phyloP scores from a whole-genome alignment of 2,329 filamentous ascomycete genomes.

The Aspergillus costaricaensis region DNA sequence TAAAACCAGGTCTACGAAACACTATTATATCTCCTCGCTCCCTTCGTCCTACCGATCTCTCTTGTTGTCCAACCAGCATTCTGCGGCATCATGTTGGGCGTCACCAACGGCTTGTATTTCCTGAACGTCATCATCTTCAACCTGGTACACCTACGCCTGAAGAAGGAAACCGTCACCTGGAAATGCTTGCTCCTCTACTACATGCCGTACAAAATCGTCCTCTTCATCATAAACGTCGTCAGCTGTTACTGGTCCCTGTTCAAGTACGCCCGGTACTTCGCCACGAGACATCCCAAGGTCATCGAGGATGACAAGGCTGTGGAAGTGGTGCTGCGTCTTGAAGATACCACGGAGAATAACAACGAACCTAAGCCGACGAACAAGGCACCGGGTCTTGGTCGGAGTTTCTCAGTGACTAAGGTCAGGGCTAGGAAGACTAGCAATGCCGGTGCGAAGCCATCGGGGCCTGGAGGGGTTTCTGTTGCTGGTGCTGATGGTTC shows the following conservation, averaged over 20 bases:
- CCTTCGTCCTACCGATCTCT: conserved; percentile 50
- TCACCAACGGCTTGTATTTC: conserved; percentile 47
- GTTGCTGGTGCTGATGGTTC: not conserved
- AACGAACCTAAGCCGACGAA: not conserved
- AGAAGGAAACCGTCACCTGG: conserved; percentile 47
- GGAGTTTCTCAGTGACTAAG: conserved; percentile 14
- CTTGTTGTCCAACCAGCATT: conserved; percentile 47
- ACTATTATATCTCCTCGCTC: conserved; percentile 49
- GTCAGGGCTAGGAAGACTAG: not conserved
- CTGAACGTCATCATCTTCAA: conserved; percentile 53
- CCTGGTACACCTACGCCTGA: conserved; percentile 49
- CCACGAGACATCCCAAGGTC: conserved; percentile 51
- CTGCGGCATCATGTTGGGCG: conserved; percentile 40
- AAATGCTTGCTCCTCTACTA: conserved; percentile 46
- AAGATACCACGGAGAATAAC: conserved; percentile 8
- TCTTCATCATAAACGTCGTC: conserved; percentile 50
- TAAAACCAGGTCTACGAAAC: conserved; percentile 46
- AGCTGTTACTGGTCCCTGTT: conserved; percentile 46
- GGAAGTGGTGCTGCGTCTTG: conserved; percentile 31
- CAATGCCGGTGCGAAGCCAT: not conserved
- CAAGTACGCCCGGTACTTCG: conserved; percentile 51
- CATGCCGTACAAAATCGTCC: conserved; percentile 47
- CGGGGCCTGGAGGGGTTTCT: not conserved
- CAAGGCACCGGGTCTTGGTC: not conserved
- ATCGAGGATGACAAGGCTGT: conserved; percentile 50